Evolutionary conservation across 208 protist species (phyloP).

Genomic region (Crithidia thermophila): DNA sequence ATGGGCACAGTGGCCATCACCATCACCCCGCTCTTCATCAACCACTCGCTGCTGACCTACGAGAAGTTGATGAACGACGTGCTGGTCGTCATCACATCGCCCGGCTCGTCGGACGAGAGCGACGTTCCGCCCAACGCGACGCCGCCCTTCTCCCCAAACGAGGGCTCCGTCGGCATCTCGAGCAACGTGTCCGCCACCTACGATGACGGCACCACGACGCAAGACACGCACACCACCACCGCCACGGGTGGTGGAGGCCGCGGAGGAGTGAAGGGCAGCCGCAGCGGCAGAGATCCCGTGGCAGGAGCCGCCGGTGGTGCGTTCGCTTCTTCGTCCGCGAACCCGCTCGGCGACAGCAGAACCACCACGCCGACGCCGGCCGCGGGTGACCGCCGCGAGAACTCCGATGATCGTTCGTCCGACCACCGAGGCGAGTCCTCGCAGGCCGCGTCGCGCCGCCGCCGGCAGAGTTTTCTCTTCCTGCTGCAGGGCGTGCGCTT

Average conservation of each 20-base stretch:
- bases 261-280: background rate
- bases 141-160: too few species aligned
- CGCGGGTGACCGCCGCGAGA: background rate
- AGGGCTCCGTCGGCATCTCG: too few species aligned
- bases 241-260: background rate
- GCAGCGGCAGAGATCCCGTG: constrained; percentile 1
- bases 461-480: constrained; percentile 63
- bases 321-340: too few species aligned
- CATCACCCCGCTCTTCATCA: constrained; percentile 78
- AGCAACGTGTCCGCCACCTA: too few species aligned
- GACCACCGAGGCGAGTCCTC: background rate
- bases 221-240: background rate
- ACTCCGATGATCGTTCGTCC: background rate
- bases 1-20: constrained; percentile 77
- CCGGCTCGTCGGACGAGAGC: constrained; percentile 17
- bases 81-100: constrained; percentile 31
- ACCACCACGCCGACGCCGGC: too few species aligned
- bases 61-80: constrained; percentile 57
- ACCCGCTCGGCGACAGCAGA: background rate
- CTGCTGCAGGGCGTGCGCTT: constrained; percentile 67
- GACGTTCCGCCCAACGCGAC: background rate
- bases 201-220: too few species aligned
- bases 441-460: background rate
- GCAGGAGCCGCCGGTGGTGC: background rate
- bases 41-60: constrained; percentile 74